Evolutionary conservation across 305 asterid genomes (phyloP).

Genomic region (Ajuga reptans): DNA sequence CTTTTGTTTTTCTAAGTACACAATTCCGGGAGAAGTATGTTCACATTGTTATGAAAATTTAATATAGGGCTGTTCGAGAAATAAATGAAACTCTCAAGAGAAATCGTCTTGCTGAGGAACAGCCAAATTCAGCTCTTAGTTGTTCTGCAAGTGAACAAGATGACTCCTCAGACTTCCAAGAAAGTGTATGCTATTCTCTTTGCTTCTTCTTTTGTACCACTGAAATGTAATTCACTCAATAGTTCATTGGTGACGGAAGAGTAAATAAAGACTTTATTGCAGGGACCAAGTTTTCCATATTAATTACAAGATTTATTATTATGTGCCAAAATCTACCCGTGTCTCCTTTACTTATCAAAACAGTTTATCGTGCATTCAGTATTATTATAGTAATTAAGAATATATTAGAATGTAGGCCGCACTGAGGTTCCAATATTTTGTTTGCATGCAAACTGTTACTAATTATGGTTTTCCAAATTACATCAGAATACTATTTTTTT

Average conservation of each 20-base stretch:
- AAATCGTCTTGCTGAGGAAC: constrained; percentile 50
- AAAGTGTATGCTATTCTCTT: constrained; percentile 41
- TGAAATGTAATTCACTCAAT: constrained; percentile 4
- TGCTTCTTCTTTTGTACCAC: constrained; percentile 13
- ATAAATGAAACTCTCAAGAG: constrained; percentile 57
- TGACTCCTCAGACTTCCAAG: constrained; percentile 49
- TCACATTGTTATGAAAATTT: constrained; percentile 18
- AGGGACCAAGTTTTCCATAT: not conserved
- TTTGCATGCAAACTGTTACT: constrained; percentile 4
- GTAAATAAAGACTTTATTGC: not conserved
- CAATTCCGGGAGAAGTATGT: not conserved
- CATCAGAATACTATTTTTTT: not conserved
- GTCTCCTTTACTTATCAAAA: not conserved
- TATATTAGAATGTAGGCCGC: not conserved
- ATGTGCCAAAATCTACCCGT: not conserved
- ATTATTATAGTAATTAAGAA: not conserved
- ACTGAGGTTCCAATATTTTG: not conserved
- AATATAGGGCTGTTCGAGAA: constrained; percentile 68
- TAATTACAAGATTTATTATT: not conserved
- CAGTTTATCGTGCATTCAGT: not conserved
- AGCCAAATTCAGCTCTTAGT: constrained; percentile 35
- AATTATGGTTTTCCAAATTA: not conserved
- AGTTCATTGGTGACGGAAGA: not conserved
- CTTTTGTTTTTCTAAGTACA: constrained; percentile 2
- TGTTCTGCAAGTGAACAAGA: constrained; percentile 52